phyloP scores from a whole-genome alignment of 108 stramenopile species.

The Nitzschia sp. region DNA sequence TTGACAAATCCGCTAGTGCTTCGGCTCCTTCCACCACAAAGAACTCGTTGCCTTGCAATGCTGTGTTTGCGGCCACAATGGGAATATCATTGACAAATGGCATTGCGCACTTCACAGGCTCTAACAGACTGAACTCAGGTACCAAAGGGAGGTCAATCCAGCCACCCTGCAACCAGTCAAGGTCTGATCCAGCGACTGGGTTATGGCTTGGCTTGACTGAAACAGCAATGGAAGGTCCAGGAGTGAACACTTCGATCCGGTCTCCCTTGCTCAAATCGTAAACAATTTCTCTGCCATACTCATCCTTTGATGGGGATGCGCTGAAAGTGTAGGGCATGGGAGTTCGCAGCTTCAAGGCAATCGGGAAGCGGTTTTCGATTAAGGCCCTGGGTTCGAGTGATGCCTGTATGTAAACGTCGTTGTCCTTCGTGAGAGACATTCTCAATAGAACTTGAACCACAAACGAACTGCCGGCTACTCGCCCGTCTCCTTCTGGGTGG shows the following conservation, averaged over 20 bases:
- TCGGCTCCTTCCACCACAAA: slow-evolving; percentile 51
- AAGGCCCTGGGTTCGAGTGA: slow-evolving; percentile 65
- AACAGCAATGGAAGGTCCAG: slow-evolving; percentile 77
- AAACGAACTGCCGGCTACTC: slow-evolving; percentile 21
- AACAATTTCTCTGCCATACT: slow-evolving; percentile 19
- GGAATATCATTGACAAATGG: slow-evolving; percentile 44
- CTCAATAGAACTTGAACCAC: slow-evolving; percentile 48
- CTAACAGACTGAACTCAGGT: slow-evolving; percentile 47
- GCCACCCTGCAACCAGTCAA: slow-evolving; percentile 66
- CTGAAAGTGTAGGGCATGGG: slow-evolving; percentile 84
- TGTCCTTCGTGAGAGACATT: slow-evolving; percentile 43
- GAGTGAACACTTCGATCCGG: slow-evolving; percentile 73
- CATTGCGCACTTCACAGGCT: slow-evolving; percentile 61
- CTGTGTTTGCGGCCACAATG: slow-evolving; percentile 16
- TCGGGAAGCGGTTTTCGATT: slow-evolving; percentile 66
- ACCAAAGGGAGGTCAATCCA: slow-evolving; percentile 68
- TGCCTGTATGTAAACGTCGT: slow-evolving; percentile 55
- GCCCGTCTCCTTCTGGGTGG: background rate
- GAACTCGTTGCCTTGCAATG: slow-evolving; percentile 53
- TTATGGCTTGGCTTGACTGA: slow-evolving; percentile 58
- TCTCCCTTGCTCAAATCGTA: slow-evolving; percentile 52
- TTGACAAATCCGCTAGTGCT: slow-evolving; percentile 1
- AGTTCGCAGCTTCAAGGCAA: slow-evolving; percentile 58
- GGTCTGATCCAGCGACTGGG: slow-evolving; percentile 64
- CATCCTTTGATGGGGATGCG: slow-evolving; percentile 10